Evolutionary conservation across 2,329 filamentous ascomycete genomes (phyloP).

Genomic region (Aspergillus fijiensis): DNA sequence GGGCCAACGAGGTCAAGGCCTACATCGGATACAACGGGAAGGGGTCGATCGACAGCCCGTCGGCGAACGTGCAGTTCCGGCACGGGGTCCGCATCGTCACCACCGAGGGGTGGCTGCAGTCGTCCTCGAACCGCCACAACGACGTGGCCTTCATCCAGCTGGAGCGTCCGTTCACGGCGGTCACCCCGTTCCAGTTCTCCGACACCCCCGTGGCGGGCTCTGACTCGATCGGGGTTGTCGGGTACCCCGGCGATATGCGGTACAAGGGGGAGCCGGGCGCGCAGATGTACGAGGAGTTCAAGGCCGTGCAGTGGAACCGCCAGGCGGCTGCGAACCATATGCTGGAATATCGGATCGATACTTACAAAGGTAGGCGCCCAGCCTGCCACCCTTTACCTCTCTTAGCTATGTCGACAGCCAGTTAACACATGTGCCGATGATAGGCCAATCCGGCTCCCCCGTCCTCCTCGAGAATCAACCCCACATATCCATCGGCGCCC

Average conservation of each 20-base stretch:
- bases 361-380: not conserved
- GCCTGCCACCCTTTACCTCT: no score
- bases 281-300: not conserved
- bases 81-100: not conserved
- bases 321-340: not conserved
- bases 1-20: not conserved
- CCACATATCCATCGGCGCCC: conserved; percentile 2
- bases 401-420: no score
- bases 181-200: not conserved
- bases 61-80: conserved; percentile 1
- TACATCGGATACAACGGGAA: conserved; percentile 4
- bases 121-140: not conserved
- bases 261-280: conserved; percentile 1
- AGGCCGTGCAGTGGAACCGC: not conserved
- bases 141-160: conserved; percentile 4
- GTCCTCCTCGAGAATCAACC: not conserved
- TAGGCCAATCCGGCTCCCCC: not conserved
- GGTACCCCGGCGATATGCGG: not conserved
- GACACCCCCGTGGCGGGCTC: not conserved
- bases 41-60: not conserved
- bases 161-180: not conserved
- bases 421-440: not conserved
- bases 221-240: not conserved
- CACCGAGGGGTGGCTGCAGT: not conserved
- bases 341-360: conserved; percentile 2